Evolutionary conservation across 352 stramenopile genomes (phyloP), one percentile per base, ranked within the genome.

Genomic region (Thalassiosira oceanica): DNA sequence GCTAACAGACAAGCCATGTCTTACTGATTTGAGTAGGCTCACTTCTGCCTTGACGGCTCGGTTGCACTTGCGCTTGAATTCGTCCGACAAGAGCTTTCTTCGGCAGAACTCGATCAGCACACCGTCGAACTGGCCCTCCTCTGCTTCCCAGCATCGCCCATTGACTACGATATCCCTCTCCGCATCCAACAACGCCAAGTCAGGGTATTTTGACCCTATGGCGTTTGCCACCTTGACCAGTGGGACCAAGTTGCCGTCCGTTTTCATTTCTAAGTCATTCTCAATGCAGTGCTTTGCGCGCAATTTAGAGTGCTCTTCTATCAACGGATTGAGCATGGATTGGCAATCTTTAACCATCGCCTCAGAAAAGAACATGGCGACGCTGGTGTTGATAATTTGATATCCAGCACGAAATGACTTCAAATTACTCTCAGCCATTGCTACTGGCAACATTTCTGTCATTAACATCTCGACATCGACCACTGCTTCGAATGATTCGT

Each of bases 71-170:
- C 41, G 26, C 21, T 52, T 6, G 23, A 68, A 13, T 39, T 61
- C 28, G 2, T 53, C 21, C 0, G 43, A 39, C 20, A 54, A 61
- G 7, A 74, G 13, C 18, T 27, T 33, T 27, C 15, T n/a, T 42
- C 55, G 27, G 27, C 54, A 67, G 23, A 74, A 74, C 36, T 66
- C 55, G 21, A 74, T 57, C 11, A 74, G 42, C 52, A 55, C 45
- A 0, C 55, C 64, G 45, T 74, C 55, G 28, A 13, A 50, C 7
- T 29, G 27, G 7, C 7, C 42, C n/a, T 68, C 28, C 2, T 27
- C 18, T 24, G n/a, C n/a, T 50, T 54, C 3, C 61, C 41, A 36
- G 24, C 36, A 27, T 36, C 23, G 8, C 33, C 35, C 62, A 51
- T 65, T 35, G 35, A 46, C 11, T 60, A 21, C 20, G 28, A 26